These are phyloP conservation scores for Litchi chinensis DNA, from an alignment of 345 rosid genomes.

Conservation along the genomic window DNA sequence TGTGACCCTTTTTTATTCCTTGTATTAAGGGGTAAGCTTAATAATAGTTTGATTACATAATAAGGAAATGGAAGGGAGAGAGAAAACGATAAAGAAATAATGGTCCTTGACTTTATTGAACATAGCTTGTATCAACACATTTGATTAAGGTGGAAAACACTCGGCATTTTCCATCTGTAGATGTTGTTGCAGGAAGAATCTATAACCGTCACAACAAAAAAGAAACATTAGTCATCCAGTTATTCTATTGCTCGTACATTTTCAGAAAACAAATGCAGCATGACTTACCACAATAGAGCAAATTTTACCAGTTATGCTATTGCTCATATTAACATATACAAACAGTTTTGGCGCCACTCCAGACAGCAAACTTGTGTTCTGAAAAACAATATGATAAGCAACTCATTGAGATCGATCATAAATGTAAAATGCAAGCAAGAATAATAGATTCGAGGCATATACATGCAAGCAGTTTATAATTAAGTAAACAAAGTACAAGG, in stretches of 20 bases:
- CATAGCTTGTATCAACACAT: conserved; percentile 92
- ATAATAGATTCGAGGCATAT: background rate
- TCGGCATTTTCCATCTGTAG: conserved; percentile 97
- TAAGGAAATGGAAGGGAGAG: background rate
- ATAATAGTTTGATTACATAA: conserved; percentile 24
- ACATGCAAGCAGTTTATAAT: background rate
- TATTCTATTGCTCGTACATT: no score
- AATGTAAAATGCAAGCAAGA: background rate
- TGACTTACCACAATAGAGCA: conserved; percentile 78
- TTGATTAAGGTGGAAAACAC: conserved; percentile 95
- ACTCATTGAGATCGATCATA: background rate
- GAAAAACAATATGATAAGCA: conserved; percentile 9
- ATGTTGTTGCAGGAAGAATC: conserved; percentile 93
- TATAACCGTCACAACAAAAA: conserved; percentile 26
- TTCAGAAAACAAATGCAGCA: conserved; percentile 16
- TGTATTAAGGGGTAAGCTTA: conserved; percentile 31
- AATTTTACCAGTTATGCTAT: conserved; percentile 84
- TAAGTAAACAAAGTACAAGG: background rate
- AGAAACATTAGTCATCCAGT: background rate
- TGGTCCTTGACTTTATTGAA: background rate
- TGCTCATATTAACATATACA: conserved; percentile 98
- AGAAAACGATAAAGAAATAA: conserved; percentile 6
- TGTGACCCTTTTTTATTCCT: conserved; percentile 72
- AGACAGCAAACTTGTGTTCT: conserved; percentile 98
- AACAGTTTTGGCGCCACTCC: conserved; percentile 97